Base-by-base conservation (phyloP, 331 rosid species). In the Acacia concinna region DNA sequence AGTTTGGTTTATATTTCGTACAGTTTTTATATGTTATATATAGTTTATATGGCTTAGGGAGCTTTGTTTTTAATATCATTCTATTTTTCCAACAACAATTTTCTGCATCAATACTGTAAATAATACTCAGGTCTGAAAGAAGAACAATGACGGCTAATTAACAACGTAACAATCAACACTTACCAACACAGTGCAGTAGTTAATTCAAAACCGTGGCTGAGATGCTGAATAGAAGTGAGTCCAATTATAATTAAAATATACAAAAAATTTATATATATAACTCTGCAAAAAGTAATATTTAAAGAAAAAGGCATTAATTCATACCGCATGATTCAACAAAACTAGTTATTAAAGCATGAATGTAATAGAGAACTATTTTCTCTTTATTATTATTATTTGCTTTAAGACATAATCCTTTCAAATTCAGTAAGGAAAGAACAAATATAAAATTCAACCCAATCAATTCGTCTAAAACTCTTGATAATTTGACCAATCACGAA, bases 1-100 rank as follows among this genome's bases (percentile, higher is more conserved):
- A 63, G 84, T 51, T 78, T 73, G 68, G 80, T 74, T 78, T 72
- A 25, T 7, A 37, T 72, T 46, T 12, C 41, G 38, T 64, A 76
- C 57, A 75, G 51, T 17, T 25, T 23, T 56, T 74, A 62, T 47
- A 65, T 31, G 32, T 76, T 32, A 46, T 65, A 25, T 34, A 47
- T 21, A 25, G 59, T 51, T 46, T 46, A 46, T 52, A 20, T 18
- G 43, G 27, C 30, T 32, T 35, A 37, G 74, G 17, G 67, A 17
- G 56, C 30, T 18, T 75, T 43, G 20, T 37, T 18, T 37, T 41
- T 65, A 25, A 28, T 72, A 21, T 75, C 34, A 37, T 63, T 63
- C n/a, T 27, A 21, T 76, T 23, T 52, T 76, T 71, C 46, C 31
- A 31, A 17, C 27, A 25, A 49, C 65, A 3, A 1, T 30, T 15